phyloP scores from a whole-genome alignment of 768 basidiomycete species.

The Lactarius hatsudake region DNA sequence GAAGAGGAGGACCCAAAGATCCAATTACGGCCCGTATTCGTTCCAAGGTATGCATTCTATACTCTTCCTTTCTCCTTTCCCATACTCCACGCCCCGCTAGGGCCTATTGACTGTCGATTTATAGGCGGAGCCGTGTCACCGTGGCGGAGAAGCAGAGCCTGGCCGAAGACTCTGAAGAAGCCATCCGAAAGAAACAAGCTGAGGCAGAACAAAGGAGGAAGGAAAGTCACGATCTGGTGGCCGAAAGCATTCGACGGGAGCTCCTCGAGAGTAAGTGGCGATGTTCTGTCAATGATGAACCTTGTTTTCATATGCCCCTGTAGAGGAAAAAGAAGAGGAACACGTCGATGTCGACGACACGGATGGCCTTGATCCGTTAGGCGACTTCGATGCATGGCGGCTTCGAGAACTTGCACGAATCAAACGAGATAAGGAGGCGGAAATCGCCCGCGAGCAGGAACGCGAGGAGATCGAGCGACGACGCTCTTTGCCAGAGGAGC shows the following conservation, averaged over 20 bases:
- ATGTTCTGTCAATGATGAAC: conserved; percentile 2
- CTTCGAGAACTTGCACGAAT: conserved; percentile 90
- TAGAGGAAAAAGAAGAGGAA: conserved; percentile 80
- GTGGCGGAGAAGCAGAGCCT: conserved; percentile 66
- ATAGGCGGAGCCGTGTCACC: conserved; percentile 70
- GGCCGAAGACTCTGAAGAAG: conserved; percentile 73
- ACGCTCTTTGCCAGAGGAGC: conserved; percentile 89
- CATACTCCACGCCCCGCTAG: neutral
- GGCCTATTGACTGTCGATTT: neutral
- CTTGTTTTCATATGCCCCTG: neutral
- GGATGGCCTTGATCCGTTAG: conserved; percentile 84
- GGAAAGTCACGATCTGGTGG: conserved; percentile 89
- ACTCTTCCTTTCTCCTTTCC: neutral
- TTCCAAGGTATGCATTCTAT: conserved; percentile 74
- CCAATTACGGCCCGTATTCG: conserved; percentile 88
- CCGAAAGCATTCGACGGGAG: conserved; percentile 89
- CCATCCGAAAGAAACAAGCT: conserved; percentile 60
- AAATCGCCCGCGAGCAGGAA: conserved; percentile 76
- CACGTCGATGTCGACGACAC: conserved; percentile 92
- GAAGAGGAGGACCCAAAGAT: conserved; percentile 75
- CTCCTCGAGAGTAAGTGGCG: conserved; percentile 79
- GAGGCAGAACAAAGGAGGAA: conserved; percentile 82
- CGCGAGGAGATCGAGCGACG: conserved; percentile 81
- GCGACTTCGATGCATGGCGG: conserved; percentile 95
- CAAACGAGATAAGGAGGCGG: conserved; percentile 90